phyloP scores from a whole-genome alignment of 345 rosid species.

The Iberis pinnata region DNA sequence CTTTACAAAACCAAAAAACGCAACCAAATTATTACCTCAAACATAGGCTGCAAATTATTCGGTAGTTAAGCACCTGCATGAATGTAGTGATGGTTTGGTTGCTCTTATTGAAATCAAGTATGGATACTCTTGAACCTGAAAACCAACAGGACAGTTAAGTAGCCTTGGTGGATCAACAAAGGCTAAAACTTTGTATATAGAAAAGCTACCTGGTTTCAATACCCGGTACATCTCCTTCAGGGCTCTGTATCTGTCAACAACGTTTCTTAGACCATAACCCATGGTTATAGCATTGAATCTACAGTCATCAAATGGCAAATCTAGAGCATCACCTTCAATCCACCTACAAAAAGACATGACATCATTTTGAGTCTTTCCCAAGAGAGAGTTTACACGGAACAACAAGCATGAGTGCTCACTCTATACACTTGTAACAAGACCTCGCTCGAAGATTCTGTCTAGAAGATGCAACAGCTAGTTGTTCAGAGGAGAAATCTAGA shows the following conservation, averaged over 20 bases:
- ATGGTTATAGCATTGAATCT: conserved; percentile 73
- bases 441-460: conserved; percentile 42
- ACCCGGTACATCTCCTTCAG: conserved; percentile 66
- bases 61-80: conserved; percentile 50
- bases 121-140: conserved; percentile 57
- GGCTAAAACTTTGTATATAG: background rate
- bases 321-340: conserved; percentile 76
- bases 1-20: conserved; percentile 27
- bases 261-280: conserved; percentile 82
- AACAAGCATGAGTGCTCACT: conserved; percentile 63
- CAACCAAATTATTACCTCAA: conserved; percentile 9
- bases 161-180: background rate
- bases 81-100: conserved; percentile 37
- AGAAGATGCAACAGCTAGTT: conserved; percentile 58
- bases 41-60: background rate
- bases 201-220: conserved; percentile 58
- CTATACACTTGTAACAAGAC: conserved; percentile 64
- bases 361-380: background rate
- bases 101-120: conserved; percentile 85
- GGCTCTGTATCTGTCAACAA: conserved; percentile 52
- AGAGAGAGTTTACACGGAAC: conserved; percentile 13
- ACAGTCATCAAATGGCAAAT: conserved; percentile 64
- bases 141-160: conserved; percentile 3
- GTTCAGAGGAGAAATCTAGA: conserved; percentile 77
- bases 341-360: conserved; percentile 32